Evolutionary conservation across 352 stramenopile genomes (phyloP), one percentile per base, ranked within the genome.

Genomic region (Thraustochytrium striatum): DNA sequence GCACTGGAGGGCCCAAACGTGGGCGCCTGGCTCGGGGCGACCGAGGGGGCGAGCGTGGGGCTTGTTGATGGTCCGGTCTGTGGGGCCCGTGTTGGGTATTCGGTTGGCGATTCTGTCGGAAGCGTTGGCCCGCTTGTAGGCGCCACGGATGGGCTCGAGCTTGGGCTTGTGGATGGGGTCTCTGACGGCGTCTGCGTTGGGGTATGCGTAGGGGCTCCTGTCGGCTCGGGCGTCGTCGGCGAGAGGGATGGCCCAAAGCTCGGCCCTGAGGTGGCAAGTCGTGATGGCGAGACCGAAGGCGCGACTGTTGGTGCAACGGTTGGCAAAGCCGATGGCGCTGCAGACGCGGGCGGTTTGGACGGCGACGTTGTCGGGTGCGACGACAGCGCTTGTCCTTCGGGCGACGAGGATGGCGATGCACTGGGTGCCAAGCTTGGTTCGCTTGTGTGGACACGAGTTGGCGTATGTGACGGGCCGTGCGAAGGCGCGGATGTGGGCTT

Each of bases 331-430:
- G 57, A 39, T 62, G 57, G 57, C 21, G 57, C 19, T 38, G 13
- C 16, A 16, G 57, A 32, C 38, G 58, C 28, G 8, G 9, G 13
- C 19, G 33, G 58, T 28, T 25, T 69, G 28, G 32, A 13, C 9
- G 59, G 59, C 2, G 36, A n/a, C 25, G 21, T 25, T 52, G 59
- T 70, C 59, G 59, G 59, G n/a, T n/a, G n/a, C n/a, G n/a, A n/a
- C n/a, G n/a, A n/a, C n/a, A n/a, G n/a, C 5, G 28, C 30, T n/a
- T 70, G 19, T 50, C n/a, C 53, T 57, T 33, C 35, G 1, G 1
- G 5, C 13, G 39, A 13, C 13, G 39, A 47, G 5, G 13, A 47
- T 47, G 39, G 39, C 39, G 39, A 5, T 13, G 39, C 13, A 13
- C 5, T 47, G 5, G 39, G 39, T 47, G 39, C 8, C 13, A 61